Base-by-base conservation (phyloP, 1,139 yeast species). In the Geotrichum restrictum region DNA sequence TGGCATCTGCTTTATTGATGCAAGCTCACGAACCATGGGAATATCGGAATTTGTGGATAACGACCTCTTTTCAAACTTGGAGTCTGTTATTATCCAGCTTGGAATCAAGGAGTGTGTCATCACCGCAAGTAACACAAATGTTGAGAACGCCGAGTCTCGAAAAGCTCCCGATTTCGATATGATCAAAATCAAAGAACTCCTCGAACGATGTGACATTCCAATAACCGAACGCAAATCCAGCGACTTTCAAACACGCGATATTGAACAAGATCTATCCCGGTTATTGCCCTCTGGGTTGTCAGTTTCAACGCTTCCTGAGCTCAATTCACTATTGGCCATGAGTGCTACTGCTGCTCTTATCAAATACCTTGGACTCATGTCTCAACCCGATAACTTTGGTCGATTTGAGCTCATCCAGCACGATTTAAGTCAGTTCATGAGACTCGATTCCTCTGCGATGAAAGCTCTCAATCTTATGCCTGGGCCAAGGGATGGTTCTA, bases 391-490 rank as follows among this genome's bases (percentile, higher is more conserved):
- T 22, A 78, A 40, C 11, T 79, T 60, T 56, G 85, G 84, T 14
- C 67, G 75, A 24, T 78, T 70, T 61, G 71, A 77, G 16, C 71
- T 93, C 29, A 78, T 78, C 29, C 78, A 79, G 59, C 93, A 91
- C 65, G 83, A 85, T 56, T 74, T 91, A 50, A 74, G 81, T 18
- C 82, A 85, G 54, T 91, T 76, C 66, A 88, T 93, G 95, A 85
- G 88, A 62, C 76, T 93, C 50, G 98, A 93, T 64, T 81, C 94
- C 7, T 83, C 97, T 0, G 96, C 98, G 0, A 81, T 89, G 57
- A 82, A 81, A 57, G 96, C 98, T 0, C 74, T 94, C 58, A 91
- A 91, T 63, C 74, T 93, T 32, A 87, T 91, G 71, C 96, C 98
- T 2, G 68, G 74, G 7, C 71, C 78, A 4, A 66, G 73, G 38